These are phyloP conservation scores for Echinochloa phyllopogon DNA, from an alignment of 176 grass and related monocot genomes.

Conservation along the genomic window DNA sequence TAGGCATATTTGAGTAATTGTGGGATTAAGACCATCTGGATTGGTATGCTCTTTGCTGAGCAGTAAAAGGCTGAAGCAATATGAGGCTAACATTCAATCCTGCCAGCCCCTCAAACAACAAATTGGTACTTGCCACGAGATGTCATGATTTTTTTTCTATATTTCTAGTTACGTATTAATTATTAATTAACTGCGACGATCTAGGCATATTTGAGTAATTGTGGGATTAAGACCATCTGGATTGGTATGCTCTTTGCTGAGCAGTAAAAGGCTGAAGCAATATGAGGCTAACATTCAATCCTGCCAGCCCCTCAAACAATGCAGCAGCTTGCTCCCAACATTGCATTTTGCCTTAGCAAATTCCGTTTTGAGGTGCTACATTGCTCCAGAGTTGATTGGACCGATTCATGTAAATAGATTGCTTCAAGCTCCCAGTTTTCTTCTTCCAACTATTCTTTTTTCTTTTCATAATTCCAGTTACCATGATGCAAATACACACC, in stretches of 20 bases:
- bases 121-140: too few relatives aligned
- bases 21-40: not conserved
- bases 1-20: too few relatives aligned
- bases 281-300: not conserved
- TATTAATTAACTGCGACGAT: too few relatives aligned
- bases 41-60: not conserved
- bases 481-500: too few relatives aligned
- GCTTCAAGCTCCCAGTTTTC: not conserved
- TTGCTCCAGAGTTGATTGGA: not conserved
- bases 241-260: not conserved
- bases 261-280: not conserved
- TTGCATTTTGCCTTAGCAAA: not conserved
- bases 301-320: not conserved
- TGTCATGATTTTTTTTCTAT: too few relatives aligned
- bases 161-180: too few relatives aligned
- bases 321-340: not conserved
- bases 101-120: too few relatives aligned
- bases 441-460: too few relatives aligned
- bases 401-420: not conserved
- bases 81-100: too few relatives aligned
- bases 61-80: too few relatives aligned
- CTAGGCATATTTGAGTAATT: too few relatives aligned
- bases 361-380: not conserved
- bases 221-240: not conserved
- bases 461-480: too few relatives aligned